These are phyloP conservation scores for Angomonas desouzai DNA, from an alignment of 208 protist genomes.

Conservation along the genomic window DNA sequence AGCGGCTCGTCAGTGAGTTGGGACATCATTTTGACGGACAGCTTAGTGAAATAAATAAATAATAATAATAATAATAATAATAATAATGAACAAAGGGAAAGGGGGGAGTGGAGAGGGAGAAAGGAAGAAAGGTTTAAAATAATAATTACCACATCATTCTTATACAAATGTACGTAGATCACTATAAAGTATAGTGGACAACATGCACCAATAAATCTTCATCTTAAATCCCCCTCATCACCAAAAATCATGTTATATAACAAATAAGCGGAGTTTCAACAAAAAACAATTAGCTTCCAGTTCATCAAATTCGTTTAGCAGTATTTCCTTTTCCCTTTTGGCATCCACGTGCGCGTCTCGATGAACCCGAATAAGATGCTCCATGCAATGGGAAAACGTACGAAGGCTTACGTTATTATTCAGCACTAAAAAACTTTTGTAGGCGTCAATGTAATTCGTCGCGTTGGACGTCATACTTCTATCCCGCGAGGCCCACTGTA, in stretches of 20 bases:
- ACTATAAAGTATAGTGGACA: too few relatives aligned
- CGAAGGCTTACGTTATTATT: neutral
- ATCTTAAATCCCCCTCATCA: too few relatives aligned
- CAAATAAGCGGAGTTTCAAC: neutral
- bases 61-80: too few relatives aligned
- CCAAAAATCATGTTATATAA: neutral
- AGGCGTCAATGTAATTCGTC: neutral
- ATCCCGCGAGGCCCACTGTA: neutral
- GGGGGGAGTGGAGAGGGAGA: too few relatives aligned
- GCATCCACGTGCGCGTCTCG: neutral
- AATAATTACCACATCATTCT: too few relatives aligned
- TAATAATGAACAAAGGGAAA: too few relatives aligned
- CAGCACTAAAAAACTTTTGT: slow-evolving; percentile 2
- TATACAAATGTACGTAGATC: too few relatives aligned
- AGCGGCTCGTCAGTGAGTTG: too few relatives aligned
- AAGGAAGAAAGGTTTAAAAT: too few relatives aligned
- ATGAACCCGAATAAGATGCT: neutral
- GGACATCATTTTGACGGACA: too few relatives aligned
- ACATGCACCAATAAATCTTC: too few relatives aligned
- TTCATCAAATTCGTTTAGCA: neutral
- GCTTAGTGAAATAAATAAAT: too few relatives aligned
- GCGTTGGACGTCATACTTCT: neutral
- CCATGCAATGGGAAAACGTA: neutral
- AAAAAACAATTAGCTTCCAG: slow-evolving; percentile 1
- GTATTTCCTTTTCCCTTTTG: neutral